Percentiles rank a stretch among this genome's conserved stretches.
Conservation (phyloP, 768 basidiomycete species). For the Xerocomellus intermedius region DNA sequence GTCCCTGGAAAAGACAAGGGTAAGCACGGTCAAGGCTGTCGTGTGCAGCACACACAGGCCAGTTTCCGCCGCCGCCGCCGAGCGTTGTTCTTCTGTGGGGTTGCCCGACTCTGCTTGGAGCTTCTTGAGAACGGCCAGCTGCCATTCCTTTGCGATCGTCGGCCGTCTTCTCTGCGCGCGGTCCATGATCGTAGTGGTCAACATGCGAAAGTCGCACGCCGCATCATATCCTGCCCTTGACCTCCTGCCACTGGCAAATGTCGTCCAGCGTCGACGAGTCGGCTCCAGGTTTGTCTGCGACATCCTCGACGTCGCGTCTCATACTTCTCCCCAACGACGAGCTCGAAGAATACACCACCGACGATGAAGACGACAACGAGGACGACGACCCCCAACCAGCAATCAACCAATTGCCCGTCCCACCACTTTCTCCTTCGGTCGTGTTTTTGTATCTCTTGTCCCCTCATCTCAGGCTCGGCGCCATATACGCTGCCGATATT, state of each 20-base stretch:
- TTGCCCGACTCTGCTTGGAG: constrained; percentile 20
- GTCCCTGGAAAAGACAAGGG: constrained; percentile 17
- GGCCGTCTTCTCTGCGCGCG: constrained; percentile 6
- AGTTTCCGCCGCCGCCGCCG: constrained; percentile 24
- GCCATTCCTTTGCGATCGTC: constrained; percentile 28
- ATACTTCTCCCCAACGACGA: constrained; percentile 63
- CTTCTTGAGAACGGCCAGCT: constrained; percentile 29
- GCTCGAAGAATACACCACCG: constrained; percentile 37
- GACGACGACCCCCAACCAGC: constrained; percentile 20
- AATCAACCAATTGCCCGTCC: constrained; percentile 20
- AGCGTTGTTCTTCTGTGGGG: constrained; percentile 24
- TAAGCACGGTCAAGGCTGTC: constrained; percentile 6
- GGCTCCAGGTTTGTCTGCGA: no score
- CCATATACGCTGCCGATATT: constrained; percentile 53
- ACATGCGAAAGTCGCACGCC: constrained; percentile 18
- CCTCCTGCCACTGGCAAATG: neutral
- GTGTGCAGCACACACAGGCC: constrained; percentile 29
- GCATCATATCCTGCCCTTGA: neutral
- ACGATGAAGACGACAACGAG: constrained; percentile 43
- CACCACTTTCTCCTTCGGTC: constrained; percentile 54
- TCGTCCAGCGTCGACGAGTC: constrained; percentile 1
- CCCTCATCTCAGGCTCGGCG: constrained; percentile 70
- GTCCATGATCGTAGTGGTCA: constrained; percentile 4
- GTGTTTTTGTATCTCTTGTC: constrained; percentile 70
- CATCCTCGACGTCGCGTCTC: constrained; percentile 49